Percentiles rank a stretch among this genome's conserved stretches.
These are phyloP conservation scores for Candida ficus DNA, from an alignment of 805 yeast genomes.

Conservation along the genomic window DNA sequence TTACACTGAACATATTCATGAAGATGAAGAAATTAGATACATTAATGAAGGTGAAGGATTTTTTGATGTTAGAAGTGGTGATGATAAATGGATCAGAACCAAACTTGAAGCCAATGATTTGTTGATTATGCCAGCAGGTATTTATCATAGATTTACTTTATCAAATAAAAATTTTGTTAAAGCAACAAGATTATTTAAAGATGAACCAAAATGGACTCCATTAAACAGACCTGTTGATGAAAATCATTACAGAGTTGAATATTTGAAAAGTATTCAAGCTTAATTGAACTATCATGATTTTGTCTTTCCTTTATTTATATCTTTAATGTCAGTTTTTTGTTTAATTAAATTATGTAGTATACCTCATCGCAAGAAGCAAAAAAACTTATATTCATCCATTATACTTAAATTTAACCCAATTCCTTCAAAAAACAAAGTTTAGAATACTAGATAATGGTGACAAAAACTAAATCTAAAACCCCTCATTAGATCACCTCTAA, in stretches of 20 bases:
- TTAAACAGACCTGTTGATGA: constrained; percentile 61
- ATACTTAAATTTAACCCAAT: too few relatives aligned
- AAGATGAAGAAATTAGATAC: constrained; percentile 94
- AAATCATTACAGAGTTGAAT: constrained; percentile 41
- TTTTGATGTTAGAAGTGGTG: constrained; percentile 73
- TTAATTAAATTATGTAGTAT: too few relatives aligned
- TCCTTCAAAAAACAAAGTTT: too few relatives aligned
- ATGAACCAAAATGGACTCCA: constrained; percentile 96
- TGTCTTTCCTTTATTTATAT: neutral
- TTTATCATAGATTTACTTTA: constrained; percentile 88
- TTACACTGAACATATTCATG: constrained; percentile 86
- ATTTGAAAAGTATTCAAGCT: constrained; percentile 27
- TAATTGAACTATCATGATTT: neutral
- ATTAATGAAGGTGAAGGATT: constrained; percentile 86
- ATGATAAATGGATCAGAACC: constrained; percentile 72
- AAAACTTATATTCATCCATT: too few relatives aligned
- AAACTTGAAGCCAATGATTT: constrained; percentile 59
- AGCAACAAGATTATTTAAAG: constrained; percentile 82
- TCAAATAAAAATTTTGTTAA: constrained; percentile 56
- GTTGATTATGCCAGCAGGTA: constrained; percentile 81
- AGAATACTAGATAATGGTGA: too few relatives aligned
- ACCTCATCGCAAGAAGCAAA: too few relatives aligned
- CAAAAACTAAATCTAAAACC: too few relatives aligned
- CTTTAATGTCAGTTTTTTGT: too few relatives aligned
- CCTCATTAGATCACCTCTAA: too few relatives aligned